Percentiles rank a stretch among this genome's conserved stretches.
These are phyloP conservation scores for Aurantiochytrium sp. DNA, from an alignment of 108 stramenopile genomes.

Conservation along the genomic window DNA sequence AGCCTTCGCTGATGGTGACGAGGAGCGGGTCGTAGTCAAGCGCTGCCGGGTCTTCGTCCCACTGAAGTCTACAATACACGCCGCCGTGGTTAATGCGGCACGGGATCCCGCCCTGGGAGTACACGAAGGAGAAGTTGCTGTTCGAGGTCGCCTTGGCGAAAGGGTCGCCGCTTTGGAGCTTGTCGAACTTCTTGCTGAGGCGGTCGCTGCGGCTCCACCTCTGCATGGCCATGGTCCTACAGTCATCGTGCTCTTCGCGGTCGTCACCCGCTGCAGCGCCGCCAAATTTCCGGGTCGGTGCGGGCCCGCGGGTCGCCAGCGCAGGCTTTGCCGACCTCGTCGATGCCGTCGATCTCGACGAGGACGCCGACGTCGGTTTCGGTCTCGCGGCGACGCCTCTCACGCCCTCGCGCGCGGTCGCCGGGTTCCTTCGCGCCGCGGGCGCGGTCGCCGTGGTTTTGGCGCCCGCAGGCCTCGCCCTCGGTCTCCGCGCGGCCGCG, in stretches of 20 bases:
- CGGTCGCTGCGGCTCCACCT: neutral
- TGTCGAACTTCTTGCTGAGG: slow-evolving; percentile 7
- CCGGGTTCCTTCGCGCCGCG: too few relatives aligned
- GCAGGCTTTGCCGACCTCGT: too few relatives aligned
- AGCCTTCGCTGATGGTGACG: slow-evolving; percentile 6
- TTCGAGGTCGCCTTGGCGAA: neutral
- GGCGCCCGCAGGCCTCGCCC: too few relatives aligned
- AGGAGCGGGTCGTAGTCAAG: slow-evolving; percentile 3
- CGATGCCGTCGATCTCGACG: too few relatives aligned
- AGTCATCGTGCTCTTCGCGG: neutral
- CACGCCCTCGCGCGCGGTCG: too few relatives aligned
- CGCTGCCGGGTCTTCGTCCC: slow-evolving; percentile 22
- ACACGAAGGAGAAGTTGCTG: neutral
- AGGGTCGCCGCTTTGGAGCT: neutral
- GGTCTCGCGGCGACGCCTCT: too few relatives aligned
- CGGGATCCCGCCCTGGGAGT: slow-evolving; percentile 14
- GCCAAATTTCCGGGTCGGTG: neutral
- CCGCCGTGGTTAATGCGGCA: slow-evolving; percentile 14
- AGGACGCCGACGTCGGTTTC: too few relatives aligned
- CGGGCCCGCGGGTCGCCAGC: neutral
- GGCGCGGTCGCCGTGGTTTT: too few relatives aligned
- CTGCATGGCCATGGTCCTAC: neutral
- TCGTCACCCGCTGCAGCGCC: neutral
- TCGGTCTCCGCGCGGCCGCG: too few relatives aligned
- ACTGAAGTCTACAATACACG: neutral